phyloP scores from a whole-genome alignment of 2,329 filamentous ascomycete species.

The Biscogniauxia marginata region DNA sequence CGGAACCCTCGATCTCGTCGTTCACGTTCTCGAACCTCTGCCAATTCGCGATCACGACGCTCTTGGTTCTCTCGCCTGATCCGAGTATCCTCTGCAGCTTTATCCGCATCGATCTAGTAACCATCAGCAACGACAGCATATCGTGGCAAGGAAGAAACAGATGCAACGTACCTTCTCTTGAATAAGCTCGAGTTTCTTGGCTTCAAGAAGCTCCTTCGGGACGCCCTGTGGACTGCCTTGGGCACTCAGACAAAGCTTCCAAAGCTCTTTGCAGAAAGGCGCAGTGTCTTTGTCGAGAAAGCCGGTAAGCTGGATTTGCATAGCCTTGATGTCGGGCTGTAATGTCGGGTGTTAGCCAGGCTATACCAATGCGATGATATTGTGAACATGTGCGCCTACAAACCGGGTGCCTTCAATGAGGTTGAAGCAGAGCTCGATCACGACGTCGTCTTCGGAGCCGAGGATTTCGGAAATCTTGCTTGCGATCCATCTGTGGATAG shows the following conservation, averaged over 20 bases:
- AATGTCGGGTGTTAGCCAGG: constrained; percentile 6
- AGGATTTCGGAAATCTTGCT: constrained; percentile 83
- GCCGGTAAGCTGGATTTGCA: constrained; percentile 92
- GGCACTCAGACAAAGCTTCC: constrained; percentile 87
- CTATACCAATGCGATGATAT: constrained; percentile 3
- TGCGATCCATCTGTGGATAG: constrained; percentile 77
- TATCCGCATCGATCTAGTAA: constrained; percentile 74
- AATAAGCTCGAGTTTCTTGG: constrained; percentile 91
- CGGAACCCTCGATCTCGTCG: constrained; percentile 52
- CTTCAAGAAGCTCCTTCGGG: constrained; percentile 89
- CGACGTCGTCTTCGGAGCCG: constrained; percentile 91
- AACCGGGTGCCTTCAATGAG: constrained; percentile 71
- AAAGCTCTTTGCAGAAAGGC: constrained; percentile 88
- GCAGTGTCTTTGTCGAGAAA: constrained; percentile 93
- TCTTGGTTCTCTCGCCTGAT: constrained; percentile 69
- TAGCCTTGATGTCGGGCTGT: constrained; percentile 90
- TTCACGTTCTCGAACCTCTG: constrained; percentile 66
- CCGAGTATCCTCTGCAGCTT: constrained; percentile 72
- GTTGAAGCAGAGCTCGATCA: constrained; percentile 79
- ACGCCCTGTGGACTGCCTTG: constrained; percentile 87
- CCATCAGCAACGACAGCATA: constrained; percentile 8
- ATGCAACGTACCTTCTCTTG: constrained; percentile 75
- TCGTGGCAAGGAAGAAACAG: neutral
- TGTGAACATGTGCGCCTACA: constrained; percentile 52
- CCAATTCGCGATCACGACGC: constrained; percentile 68